These are phyloP conservation scores for Actinidia arguta DNA, from an alignment of 179 eudicot species.

Conservation along the genomic window DNA sequence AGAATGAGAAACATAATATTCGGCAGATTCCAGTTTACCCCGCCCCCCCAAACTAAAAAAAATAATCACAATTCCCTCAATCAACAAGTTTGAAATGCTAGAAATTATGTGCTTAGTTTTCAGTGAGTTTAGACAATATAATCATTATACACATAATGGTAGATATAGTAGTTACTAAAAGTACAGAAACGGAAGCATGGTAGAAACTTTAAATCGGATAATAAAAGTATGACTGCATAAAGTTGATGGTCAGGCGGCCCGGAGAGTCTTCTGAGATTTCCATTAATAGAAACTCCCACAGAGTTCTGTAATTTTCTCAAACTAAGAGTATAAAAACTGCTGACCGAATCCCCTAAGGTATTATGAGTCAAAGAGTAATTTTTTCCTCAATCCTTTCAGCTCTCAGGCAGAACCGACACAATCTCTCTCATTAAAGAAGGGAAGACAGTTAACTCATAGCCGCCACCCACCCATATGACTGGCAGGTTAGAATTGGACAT, in stretches of 20 bases:
- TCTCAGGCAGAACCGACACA: neutral
- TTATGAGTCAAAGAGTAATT: neutral
- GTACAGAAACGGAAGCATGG: neutral
- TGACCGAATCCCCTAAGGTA: neutral
- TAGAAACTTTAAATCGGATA: neutral
- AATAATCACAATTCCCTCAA: slow-evolving; percentile 1
- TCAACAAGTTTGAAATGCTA: neutral
- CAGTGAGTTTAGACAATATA: neutral
- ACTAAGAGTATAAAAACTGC: neutral
- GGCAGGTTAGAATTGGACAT: neutral
- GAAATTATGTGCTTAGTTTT: neutral
- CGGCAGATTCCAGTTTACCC: neutral
- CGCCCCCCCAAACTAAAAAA: neutral
- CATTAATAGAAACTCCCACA: neutral
- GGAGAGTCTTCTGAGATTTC: neutral
- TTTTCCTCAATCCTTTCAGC: neutral
- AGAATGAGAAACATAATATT: neutral
- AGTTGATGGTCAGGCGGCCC: neutral
- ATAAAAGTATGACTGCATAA: neutral
- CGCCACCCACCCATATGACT: neutral
- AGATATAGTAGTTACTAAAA: neutral
- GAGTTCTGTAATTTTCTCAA: neutral
- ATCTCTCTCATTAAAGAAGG: neutral
- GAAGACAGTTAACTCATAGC: neutral
- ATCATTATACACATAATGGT: neutral